Base-by-base conservation (phyloP, 805 yeast genomes). In the Candida ovalis region DNA sequence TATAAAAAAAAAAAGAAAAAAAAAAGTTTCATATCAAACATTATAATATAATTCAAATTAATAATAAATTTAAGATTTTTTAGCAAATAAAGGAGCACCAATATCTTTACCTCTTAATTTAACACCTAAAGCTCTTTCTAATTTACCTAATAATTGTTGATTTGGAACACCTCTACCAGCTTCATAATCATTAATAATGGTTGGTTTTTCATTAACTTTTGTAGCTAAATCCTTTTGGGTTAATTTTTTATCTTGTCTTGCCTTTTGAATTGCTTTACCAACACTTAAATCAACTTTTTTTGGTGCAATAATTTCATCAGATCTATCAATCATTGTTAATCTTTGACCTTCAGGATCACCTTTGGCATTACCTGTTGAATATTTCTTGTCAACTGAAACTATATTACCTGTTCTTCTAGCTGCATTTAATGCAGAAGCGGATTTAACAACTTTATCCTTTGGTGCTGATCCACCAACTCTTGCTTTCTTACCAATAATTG, bases 191-290 rank as follows among this genome's bases (percentile, higher is more conserved):
- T 89, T 91, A 64, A 94, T 83, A 52, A 94, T 86, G 58, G 84
- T 89, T 52, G 97, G 97, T 76, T 94, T 94, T 74, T 94, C 99
- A 68, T 91, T 92, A 64, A 92, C 80, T 68, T 86, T 87, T 48
- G 96, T 89, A 60, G 99, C 99, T 62, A 94, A 78, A 61, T 94
- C 99, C 78, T 94, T 94, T 71, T 94, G 99, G 9, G 97, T 85
- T 66, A 91, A 67, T 62, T 81, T 80, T 77, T 90, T 89, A 50
- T 88, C 97, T 61, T 82, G 84, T 74, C 99, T 84, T 33, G 86
- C 96, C 66, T 82, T 76, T 45, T 82, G 78, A 58, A 94, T 90
- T 47, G 92, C 86, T 66, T 85, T 87, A 56, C 98, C 99, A 27
- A 94, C 98, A 49, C 73, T 71, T 13, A 78, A 73, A 48, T 89